phyloP scores from a whole-genome alignment of 2,329 filamentous ascomycete species.

The Fusarium albidum region DNA sequence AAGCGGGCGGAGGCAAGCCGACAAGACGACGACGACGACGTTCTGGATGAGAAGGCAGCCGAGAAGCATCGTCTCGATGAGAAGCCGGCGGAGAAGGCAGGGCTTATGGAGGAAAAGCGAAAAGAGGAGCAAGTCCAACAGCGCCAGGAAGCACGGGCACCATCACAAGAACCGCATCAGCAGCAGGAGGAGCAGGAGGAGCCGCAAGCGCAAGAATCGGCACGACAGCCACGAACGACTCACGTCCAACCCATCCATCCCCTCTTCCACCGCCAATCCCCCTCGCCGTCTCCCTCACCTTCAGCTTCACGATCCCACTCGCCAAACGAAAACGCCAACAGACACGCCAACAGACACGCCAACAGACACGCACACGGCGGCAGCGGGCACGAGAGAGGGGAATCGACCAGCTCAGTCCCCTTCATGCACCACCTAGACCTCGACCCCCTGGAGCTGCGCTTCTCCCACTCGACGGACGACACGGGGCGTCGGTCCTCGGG shows the following conservation, averaged over 20 bases:
- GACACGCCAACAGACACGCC: constrained; percentile 3
- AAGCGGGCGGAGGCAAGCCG: constrained; percentile 10
- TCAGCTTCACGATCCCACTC: constrained; percentile 25
- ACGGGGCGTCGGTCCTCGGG: constrained; percentile 42
- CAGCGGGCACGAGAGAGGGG: constrained; percentile 17
- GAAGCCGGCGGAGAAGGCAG: neutral
- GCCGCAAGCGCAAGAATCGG: constrained; percentile 4
- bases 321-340: neutral
- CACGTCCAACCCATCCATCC: constrained; percentile 31
- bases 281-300: constrained; percentile 15
- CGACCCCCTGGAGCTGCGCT: constrained; percentile 28
- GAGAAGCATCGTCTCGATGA: constrained; percentile 24
- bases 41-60: constrained; percentile 10
- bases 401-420: constrained; percentile 27
- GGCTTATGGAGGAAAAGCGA: neutral
- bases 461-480: constrained; percentile 42
- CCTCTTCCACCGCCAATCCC: constrained; percentile 29
- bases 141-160: constrained; percentile 4
- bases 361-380: neutral
- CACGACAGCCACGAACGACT: constrained; percentile 18
- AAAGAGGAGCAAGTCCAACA: constrained; percentile 7
- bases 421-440: constrained; percentile 35
- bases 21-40: neutral
- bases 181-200: constrained; percentile 4
- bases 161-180: constrained; percentile 5